These are phyloP conservation scores for Calocera cornea DNA, from an alignment of 768 basidiomycete species.

Conservation along the genomic window DNA sequence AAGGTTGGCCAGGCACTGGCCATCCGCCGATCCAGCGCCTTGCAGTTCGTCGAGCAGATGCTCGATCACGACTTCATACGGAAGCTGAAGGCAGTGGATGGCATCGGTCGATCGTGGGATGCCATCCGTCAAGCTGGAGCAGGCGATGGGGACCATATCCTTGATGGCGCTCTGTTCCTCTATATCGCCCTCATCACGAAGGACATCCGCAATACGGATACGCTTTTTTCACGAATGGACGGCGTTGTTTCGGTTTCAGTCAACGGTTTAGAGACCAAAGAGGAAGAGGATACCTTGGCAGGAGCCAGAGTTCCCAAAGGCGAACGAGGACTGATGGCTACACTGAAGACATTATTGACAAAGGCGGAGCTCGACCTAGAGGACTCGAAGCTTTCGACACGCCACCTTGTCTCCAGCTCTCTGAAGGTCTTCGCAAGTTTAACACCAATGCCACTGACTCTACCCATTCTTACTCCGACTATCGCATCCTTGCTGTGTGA, in stretches of 20 bases:
- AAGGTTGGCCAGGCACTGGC: constrained; percentile 34
- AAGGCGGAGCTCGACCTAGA: neutral
- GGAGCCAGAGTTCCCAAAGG: neutral
- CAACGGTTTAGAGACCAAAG: neutral
- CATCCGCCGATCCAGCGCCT: constrained; percentile 53
- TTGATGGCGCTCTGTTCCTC: constrained; percentile 49
- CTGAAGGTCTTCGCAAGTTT: neutral
- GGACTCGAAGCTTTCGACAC: neutral
- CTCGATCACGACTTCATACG: constrained; percentile 64
- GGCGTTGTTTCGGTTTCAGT: neutral
- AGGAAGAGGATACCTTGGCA: neutral
- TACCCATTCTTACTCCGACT: neutral
- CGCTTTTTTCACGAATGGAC: neutral
- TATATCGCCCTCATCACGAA: constrained; percentile 51
- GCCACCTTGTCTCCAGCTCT: neutral
- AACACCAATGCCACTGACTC: neutral
- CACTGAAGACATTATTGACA: neutral
- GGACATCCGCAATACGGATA: constrained; percentile 37
- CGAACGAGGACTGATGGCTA: neutral
- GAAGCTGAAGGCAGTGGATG: constrained; percentile 65
- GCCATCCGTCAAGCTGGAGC: constrained; percentile 45
- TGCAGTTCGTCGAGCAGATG: constrained; percentile 62
- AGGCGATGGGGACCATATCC: constrained; percentile 45
- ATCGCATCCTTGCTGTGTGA: neutral
- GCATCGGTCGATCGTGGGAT: constrained; percentile 55